A percentile compares a stretch with the other conserved stretches of the same genome.
Conservation (phyloP, 2,329 filamentous ascomycete species). For the Fusarium globosum region DNA sequence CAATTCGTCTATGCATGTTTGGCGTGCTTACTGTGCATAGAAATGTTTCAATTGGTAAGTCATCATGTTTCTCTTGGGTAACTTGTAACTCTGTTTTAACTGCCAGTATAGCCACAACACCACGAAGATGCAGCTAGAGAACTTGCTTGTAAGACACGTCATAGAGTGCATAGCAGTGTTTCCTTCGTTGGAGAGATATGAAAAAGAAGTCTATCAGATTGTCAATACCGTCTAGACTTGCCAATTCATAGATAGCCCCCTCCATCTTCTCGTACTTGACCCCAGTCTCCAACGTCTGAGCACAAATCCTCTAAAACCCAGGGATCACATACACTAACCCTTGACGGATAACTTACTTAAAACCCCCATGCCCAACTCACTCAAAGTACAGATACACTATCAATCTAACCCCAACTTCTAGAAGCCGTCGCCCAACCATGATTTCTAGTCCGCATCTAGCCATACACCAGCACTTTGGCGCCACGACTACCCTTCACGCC, state of each 20-base stretch:
- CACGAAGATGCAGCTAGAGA: not conserved
- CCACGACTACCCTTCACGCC: constrained; percentile 20
- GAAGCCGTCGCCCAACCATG: constrained; percentile 7
- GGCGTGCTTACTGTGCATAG: not conserved
- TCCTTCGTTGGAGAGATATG: not conserved
- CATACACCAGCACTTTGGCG: not conserved
- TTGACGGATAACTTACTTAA: constrained; percentile 27
- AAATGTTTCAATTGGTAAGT: not conserved
- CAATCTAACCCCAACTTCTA: constrained; percentile 21
- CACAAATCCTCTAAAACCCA: not conserved
- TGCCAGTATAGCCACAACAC: constrained; percentile 12
- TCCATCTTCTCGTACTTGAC: not conserved
- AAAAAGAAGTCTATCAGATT: not conserved
- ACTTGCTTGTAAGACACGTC: constrained; percentile 2
- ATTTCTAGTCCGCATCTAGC: constrained; percentile 13
- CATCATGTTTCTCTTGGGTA: not conserved
- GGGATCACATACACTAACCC: not conserved
- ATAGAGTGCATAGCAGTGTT: not conserved
- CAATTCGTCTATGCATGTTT: not conserved
- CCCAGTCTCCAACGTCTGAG: not conserved
- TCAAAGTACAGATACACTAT: constrained; percentile 27
- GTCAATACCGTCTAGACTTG: not conserved
- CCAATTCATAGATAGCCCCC: not conserved
- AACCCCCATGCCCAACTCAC: constrained; percentile 5
- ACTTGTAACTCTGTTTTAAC: constrained; percentile 18